Evolutionary conservation across 78 protist species (phyloP).

Genomic region (Dictyostelium capitatum): DNA sequence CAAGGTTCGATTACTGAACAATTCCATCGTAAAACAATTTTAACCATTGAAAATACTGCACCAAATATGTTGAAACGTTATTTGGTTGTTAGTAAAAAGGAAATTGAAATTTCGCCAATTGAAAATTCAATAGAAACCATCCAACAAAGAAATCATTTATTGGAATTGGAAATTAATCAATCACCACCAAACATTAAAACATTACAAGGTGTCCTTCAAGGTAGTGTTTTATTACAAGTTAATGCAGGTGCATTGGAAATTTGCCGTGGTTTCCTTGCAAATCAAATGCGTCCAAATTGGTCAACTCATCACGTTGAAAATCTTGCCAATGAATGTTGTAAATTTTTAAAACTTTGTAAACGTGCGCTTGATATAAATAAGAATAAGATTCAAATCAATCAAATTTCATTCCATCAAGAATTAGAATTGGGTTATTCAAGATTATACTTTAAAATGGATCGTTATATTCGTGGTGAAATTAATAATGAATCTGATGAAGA

Average conservation of each 20-base stretch:
- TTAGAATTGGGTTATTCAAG: constrained; percentile 45
- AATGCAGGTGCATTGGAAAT: constrained; percentile 73
- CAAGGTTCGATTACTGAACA: constrained; percentile 79
- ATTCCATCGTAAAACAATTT: constrained; percentile 75
- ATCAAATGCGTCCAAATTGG: constrained; percentile 23
- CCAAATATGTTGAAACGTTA: constrained; percentile 72
- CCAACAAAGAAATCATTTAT: constrained; percentile 5
- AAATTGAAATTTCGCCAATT: constrained; percentile 67
- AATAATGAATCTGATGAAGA: constrained; percentile 46
- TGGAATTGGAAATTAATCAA: constrained; percentile 35
- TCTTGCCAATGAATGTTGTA: constrained; percentile 10
- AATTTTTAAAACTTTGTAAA: constrained; percentile 43
- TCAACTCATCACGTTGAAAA: constrained; percentile 6
- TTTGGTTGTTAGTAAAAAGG: constrained; percentile 15
- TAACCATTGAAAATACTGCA: constrained; percentile 54
- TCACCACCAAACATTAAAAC: constrained; percentile 57
- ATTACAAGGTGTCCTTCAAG: constrained; percentile 72
- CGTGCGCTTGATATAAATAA: constrained; percentile 20
- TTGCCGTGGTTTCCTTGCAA: constrained; percentile 66
- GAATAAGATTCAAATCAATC: constrained; percentile 15
- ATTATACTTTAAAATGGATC: constrained; percentile 45
- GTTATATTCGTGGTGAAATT: constrained; percentile 60
- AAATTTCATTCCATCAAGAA: constrained; percentile 59
- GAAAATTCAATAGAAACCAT: constrained; percentile 72
- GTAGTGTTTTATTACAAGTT: constrained; percentile 57